Evolutionary conservation across 441 rosid species (phyloP), one percentile per base, ranked within the genome.

Genomic region (Brassica balearica): DNA sequence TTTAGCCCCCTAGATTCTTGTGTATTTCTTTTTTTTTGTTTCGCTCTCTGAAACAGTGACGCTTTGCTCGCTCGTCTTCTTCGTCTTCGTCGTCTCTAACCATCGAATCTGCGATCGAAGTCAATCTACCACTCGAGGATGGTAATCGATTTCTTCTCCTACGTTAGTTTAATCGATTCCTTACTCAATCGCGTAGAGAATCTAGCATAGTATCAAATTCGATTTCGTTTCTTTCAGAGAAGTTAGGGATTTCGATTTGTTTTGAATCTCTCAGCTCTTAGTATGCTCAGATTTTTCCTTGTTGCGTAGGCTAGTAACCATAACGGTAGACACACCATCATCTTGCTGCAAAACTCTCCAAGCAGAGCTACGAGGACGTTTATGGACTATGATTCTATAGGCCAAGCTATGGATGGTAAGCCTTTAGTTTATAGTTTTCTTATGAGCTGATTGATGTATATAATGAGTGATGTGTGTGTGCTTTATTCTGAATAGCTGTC

Each of bases 401-500:
- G 83, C 82, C 97, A 88, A 85, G 98, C 99, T 80, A 92, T 96
- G 94, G 98, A 92, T 81, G 98, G 99, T 92, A 92, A 53, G 2
- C 65, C 68, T 6, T 6, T 46, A 20, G 56, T 8, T 25, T 34
- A 1, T 62, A 23, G 65, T 6, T 29, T 29, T 29, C 34, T 29
- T 29, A 29, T 29, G 34, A 29, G 34, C 34, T 29, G 34, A 25
- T 25, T 25, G 27, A 4, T 29, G 34, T 29, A 29, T 34, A 34
- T 34, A 34, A 6, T 34, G 8, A 34, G 41, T 34, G 34, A 29
- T 29, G 34, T 29, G 34, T 29, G 34, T 34, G 8, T 34, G 8
- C 41, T 34, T 34, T 6, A 34, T 7, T 34, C 8, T 7, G 41
- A 7, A 6, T 34, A 34, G 8, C 38, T 34, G 2, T 6, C 19